Evolutionary conservation across 768 basidiomycete genomes (phyloP), one percentile per base, ranked within the genome.

Genomic region (Rubroboletus pulcherrimus): DNA sequence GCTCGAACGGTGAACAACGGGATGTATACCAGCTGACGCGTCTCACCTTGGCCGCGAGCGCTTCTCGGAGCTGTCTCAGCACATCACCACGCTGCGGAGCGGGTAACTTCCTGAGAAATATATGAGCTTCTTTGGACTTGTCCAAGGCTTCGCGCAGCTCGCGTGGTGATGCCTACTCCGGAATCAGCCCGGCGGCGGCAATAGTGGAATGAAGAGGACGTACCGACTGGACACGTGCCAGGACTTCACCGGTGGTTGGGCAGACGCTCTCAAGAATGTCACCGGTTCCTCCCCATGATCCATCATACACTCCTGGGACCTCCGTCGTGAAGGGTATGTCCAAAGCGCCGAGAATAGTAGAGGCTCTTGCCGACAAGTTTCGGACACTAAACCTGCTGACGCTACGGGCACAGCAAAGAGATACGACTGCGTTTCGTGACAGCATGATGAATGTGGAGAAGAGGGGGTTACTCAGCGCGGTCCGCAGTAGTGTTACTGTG

Each of bases 71-170:
- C 71, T 97, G 91, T 56, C 95, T 77, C 49, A 98, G 69, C 31
- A 98, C 79, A 63, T 97, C 93, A 15, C 95, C 95, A 54, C 95
- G 80, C 49, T 83, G 84, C 3, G 95, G 96, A 12, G 91, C 91
- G 45, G 95, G 93, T 34, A 94, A 77, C 57, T 76, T 79, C 72
- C 93, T 79, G 71, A 96, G 86, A 56, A 74, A 62, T 8, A 74
- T 71, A 66, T 86, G 87, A 6, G 94, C 95, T 49, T 90, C 87
- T 42, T 86, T 78, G 12, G 91, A 79, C 60, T 81, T 86, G 54
- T 78, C 78, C 56, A 98, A 67, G 4, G 87, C 81, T 17, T 76
- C 73, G 52, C 87, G 80, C 4, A 94, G 78, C 65, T 98, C 95
- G 53, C 79, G 72, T 9, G 85, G 83, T 9, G 86, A 83, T 0